phyloP scores from a whole-genome alignment of 192 early-diverging fungal genomes.

The Coemansia sp. region DNA sequence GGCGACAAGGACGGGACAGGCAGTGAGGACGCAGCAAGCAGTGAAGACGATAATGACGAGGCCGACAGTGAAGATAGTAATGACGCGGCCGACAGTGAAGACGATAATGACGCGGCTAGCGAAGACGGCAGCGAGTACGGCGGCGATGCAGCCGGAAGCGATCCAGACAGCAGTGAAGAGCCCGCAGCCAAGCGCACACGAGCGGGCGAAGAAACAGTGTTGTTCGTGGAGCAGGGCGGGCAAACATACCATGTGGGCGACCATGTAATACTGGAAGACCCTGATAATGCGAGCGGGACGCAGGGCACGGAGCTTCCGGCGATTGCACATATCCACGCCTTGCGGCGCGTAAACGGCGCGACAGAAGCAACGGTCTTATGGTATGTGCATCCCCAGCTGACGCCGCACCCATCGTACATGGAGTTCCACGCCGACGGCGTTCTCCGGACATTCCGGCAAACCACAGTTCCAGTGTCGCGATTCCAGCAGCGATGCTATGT shows the following conservation, averaged over 20 bases:
- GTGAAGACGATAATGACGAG: neutral
- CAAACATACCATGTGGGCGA: conserved; percentile 36
- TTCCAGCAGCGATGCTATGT: conserved; percentile 31
- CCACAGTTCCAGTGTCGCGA: conserved; percentile 21
- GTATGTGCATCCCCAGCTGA: conserved; percentile 40
- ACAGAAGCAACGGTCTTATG: conserved; percentile 15
- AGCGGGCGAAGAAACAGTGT: neutral
- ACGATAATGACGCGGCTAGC: neutral
- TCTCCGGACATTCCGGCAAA: conserved; percentile 34
- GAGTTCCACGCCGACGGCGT: conserved; percentile 40
- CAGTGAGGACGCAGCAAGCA: neutral
- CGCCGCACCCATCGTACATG: conserved; percentile 36
- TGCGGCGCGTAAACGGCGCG: conserved; percentile 11
- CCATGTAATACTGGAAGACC: conserved; percentile 41
- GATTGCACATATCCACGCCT: conserved; percentile 34
- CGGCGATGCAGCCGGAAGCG: neutral
- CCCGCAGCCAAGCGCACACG: conserved; percentile 11
- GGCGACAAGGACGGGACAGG: neutral
- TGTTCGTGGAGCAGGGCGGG: conserved; percentile 26
- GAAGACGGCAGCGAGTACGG: neutral
- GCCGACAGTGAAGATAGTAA: too few species aligned
- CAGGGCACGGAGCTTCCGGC: conserved; percentile 19
- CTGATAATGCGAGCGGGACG: conserved; percentile 28
- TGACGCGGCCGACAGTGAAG: too few species aligned
- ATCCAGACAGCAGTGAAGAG: conserved; percentile 7